Percentiles rank a stretch among this genome's conserved stretches.
These are phyloP conservation scores for Paraphaeosphaeria sporulosa DNA, from an alignment of 2,329 filamentous ascomycete species.

Conservation along the genomic window DNA sequence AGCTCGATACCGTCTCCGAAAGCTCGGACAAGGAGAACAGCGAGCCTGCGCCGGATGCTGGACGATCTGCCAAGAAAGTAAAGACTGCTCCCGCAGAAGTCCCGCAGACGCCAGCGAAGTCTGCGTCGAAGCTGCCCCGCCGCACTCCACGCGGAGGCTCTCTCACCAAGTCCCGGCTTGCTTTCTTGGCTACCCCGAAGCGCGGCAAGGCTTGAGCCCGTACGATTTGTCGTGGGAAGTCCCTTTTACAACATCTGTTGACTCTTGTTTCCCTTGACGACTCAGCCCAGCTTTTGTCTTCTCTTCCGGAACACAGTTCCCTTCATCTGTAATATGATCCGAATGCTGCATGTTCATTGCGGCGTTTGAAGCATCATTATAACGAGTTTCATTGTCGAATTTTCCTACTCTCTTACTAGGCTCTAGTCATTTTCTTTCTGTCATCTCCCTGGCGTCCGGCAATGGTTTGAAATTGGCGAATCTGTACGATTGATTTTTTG, in stretches of 20 bases:
- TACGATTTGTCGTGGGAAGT: not conserved
- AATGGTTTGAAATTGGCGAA: conserved; percentile 8
- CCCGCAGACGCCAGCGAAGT: conserved; percentile 39
- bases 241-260: too few species aligned
- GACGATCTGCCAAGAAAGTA: conserved; percentile 44
- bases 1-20: conserved; percentile 49
- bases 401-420: not conserved
- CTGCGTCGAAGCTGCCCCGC: conserved; percentile 39
- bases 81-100: conserved; percentile 32
- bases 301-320: not conserved
- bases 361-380: conserved; percentile 2
- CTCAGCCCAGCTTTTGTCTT: not conserved
- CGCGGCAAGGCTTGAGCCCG: conserved; percentile 34
- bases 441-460: not conserved
- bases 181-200: conserved; percentile 50
- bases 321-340: not conserved
- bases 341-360: not conserved
- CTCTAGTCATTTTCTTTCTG: conserved; percentile 1
- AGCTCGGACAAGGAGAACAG: conserved; percentile 55
- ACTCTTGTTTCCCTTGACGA: not conserved
- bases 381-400: conserved; percentile 3
- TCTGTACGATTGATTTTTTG: not conserved
- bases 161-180: conserved; percentile 48
- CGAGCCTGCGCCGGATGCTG: conserved; percentile 36
- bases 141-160: conserved; percentile 39